Evolutionary conservation across 257 asterid species (phyloP), one percentile per base, ranked within the genome.

Genomic region (Henckelia pumila): DNA sequence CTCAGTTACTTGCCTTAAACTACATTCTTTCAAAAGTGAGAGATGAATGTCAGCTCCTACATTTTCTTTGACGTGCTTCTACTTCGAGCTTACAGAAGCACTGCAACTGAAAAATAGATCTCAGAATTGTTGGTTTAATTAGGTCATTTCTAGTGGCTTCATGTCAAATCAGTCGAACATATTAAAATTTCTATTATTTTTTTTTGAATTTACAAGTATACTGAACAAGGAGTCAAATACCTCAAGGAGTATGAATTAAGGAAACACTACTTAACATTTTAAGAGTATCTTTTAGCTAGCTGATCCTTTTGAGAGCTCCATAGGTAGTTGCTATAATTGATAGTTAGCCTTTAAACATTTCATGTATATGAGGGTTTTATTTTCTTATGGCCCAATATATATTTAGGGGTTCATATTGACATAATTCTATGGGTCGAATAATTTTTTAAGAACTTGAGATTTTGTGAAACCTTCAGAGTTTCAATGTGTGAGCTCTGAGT

Each of bases 1-100:
- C 58, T 58, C 11, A 10, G n/a, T 61, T 64, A 37, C 63, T 67
- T 24, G 66, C 56, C n/a, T 23, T 59, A 47, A 62, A 52, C 57
- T 23, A 29, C 13, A 50, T 55, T 30, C 52, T 49, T 58, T 68
- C 40, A n/a, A 37, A 59, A 56, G 50, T 63, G 17, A 20, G 28
- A 25, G 37, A 16, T 21, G 69, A 14, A 10, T 58, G 30, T 49
- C 56, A 29, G 33, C 56, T 44, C 64, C 28, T 44, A 22, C 44
- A 56, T 44, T 61, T 71, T 16, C 57, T 67, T 22, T 53, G 69
- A 40, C 49, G 35, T 50, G 44, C 56, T 14, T 25, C 68, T 25
- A 61, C 56, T 29, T 59, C 22, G 56, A 70, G 30, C 33, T 40
- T 67, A 59, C 25, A 20, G 29, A 63, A 21, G 21, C 61, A 56